Percentiles rank a stretch among this genome's conserved stretches.
These are phyloP conservation scores for Ogataea parapolymorpha DNA, from an alignment of 805 yeast genomes.

Conservation along the genomic window DNA sequence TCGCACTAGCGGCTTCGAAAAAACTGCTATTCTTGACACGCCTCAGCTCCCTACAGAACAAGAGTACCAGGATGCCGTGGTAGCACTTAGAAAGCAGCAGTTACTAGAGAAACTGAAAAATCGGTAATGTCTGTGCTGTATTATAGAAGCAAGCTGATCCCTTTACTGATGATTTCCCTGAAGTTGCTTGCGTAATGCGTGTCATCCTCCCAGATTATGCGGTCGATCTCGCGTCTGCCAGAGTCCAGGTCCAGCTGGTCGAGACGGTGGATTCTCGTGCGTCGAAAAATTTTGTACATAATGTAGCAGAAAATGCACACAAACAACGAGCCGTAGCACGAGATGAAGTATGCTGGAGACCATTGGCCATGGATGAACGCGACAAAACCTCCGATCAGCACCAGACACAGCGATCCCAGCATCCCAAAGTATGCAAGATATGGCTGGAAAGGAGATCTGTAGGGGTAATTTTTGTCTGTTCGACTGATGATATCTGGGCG, in stretches of 20 bases:
- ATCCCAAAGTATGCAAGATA: conserved; percentile 49
- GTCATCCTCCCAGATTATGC: conserved; percentile 79
- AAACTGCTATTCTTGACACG: conserved; percentile 15
- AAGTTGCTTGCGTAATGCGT: conserved; percentile 33
- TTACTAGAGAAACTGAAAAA: conserved; percentile 38
- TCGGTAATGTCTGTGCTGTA: conserved; percentile 15
- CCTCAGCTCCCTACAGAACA: conserved; percentile 32
- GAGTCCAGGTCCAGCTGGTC: conserved; percentile 79
- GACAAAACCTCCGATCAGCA: conserved; percentile 49
- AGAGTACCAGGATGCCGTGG: conserved; percentile 45
- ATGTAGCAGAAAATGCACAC: conserved; percentile 43
- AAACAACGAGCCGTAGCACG: conserved; percentile 52
- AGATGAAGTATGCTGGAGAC: conserved; percentile 47
- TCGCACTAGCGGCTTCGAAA: background rate
- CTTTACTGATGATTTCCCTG: conserved; percentile 29
- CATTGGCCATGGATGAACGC: conserved; percentile 47
- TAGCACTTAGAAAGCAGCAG: conserved; percentile 42
- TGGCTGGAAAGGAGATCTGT: conserved; percentile 54
- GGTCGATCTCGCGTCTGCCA: conserved; percentile 80
- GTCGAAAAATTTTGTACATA: conserved; percentile 51
- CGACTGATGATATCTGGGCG: conserved; percentile 56
- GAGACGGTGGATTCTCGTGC: conserved; percentile 62
- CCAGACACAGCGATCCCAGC: conserved; percentile 38
- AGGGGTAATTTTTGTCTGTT: conserved; percentile 53
- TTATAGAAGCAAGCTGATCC: conserved; percentile 15